Evolutionary conservation across 805 yeast species (phyloP).

Genomic region (Candida tammaniensis): DNA sequence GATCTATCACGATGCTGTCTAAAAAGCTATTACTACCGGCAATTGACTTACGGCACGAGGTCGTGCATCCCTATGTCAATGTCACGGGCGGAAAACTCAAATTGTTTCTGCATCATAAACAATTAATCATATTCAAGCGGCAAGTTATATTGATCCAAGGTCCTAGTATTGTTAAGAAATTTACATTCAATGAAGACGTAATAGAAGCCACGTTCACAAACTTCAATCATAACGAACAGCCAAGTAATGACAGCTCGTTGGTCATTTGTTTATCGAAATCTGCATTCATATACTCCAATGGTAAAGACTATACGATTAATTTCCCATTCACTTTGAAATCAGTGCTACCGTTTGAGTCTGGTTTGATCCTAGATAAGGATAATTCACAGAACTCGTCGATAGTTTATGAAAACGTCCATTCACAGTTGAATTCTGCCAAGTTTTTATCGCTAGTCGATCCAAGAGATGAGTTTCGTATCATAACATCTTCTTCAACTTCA

Average conservation of each 20-base stretch:
- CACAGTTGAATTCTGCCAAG: slow-evolving; percentile 26
- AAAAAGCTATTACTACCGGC: too few species aligned
- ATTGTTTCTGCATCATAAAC: slow-evolving; percentile 28
- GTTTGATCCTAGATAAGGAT: slow-evolving; percentile 61
- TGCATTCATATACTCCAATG: slow-evolving; percentile 64
- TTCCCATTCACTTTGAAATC: slow-evolving; percentile 65
- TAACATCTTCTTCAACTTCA: slow-evolving; percentile 69
- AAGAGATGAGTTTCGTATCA: slow-evolving; percentile 65
- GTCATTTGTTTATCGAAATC: slow-evolving; percentile 60
- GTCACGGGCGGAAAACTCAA: slow-evolving; percentile 14
- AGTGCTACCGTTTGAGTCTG: slow-evolving; percentile 66
- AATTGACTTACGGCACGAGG: slow-evolving; percentile 26
- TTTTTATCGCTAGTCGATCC: slow-evolving; percentile 76
- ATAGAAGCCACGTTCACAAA: slow-evolving; percentile 60
- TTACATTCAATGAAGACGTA: slow-evolving; percentile 50
- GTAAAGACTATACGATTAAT: slow-evolving; percentile 56
- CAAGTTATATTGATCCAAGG: slow-evolving; percentile 52
- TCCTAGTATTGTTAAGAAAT: slow-evolving; percentile 41
- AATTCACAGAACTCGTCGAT: slow-evolving; percentile 13
- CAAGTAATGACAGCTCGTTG: slow-evolving; percentile 23
- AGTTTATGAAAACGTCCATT: slow-evolving; percentile 11
- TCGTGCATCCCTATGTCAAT: slow-evolving; percentile 21
- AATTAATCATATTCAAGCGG: slow-evolving; percentile 31
- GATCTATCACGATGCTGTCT: too few species aligned
- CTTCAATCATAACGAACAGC: slow-evolving; percentile 27